Base-by-base conservation (phyloP, 2,329 filamentous ascomycete species). In the Hortaea werneckii region DNA sequence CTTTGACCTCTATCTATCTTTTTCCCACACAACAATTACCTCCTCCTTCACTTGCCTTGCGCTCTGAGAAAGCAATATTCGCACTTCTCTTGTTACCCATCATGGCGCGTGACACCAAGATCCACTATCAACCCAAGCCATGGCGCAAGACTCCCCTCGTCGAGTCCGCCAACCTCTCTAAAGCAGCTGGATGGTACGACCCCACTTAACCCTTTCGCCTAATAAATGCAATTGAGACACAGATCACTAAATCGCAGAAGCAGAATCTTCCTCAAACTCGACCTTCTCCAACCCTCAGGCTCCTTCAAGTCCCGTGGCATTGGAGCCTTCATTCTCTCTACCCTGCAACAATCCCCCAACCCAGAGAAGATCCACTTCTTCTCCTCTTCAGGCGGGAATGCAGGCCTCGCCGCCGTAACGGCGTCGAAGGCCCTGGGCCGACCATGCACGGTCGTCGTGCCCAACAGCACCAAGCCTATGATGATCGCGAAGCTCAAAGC, bases 281-380 rank as follows among this genome's bases (percentile, higher is more conserved):
- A 94, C 58, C 86, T 85, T 61, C 77, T 88, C 45, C 87, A 94
- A 60, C 87, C 87, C 4, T 84, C 83, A 20, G 85, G 85, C 52
- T 89, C 85, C 35, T 94, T 94, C 78, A 92, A 94, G 65, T 89
- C 85, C 49, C 61, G 69, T 54, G 85, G 83, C 29, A 78, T 90
- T 50, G 85, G 85, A 42, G 78, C 85, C 64, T 75, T 85, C 61
- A 81, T 87, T 62, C 72, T 80, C 43, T 69, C 72, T 53, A 59
- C 63, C 43, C 67, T 71, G 39, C 59, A 69, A 12, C 64, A 66
- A 46, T 56, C 68, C 50, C 46, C 57, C 57, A 1, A 56, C 61
- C 20, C 53, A 62, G 5, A 40, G 5, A 42, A 41, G 5, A 20
- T 47, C n/a, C 84, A 85, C 69, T 90, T 92, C 74, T 92, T 86